Evolutionary conservation across 2,329 filamentous ascomycete species (phyloP), one percentile per base, ranked within the genome.

Genomic region (Colletotrichum godetiae): DNA sequence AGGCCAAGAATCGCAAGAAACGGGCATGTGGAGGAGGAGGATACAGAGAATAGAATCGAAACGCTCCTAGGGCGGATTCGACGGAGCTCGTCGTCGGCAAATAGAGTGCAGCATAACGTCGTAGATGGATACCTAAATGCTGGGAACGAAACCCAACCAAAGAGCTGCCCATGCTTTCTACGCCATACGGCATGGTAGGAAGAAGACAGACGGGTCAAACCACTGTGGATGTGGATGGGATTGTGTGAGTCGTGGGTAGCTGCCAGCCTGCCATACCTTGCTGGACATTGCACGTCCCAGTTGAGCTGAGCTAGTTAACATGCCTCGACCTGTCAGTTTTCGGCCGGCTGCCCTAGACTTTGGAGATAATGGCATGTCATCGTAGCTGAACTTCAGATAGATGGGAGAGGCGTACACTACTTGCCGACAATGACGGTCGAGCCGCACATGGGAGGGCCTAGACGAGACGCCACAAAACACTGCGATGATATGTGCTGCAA

Each of bases 261-360:
- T 53, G 62, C 19, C 31, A 55, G 27, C 27, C 27, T 29, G 27
- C 27, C 49, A 27, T 37, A 35, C 22, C 53, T 35, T 31, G 35
- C 55, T 35, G n/a, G 57, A 46, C 55, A 60, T 55, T n/a, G 46
- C 52, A 53, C 29, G 61, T 70, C 59, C 59, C 46, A 35, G 53
- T 37, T 35, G 67, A 65, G 29, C 60, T 19, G 53, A 59, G 56
- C 37, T 56, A 49, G 42, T 19, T 11, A 1, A 49, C 42, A 11
- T 49, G 42, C 42, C 12, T 19, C 42, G 42, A 46, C 59, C 53
- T 31, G 29, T 65, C 67, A 58, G 46, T 58, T 52, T 65, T 35
- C 24, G 67, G 46, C 68, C n/a, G 27, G 24, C 13, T 46, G 46
- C 68, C 42, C 29, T 71, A 53, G 46, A 31, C 27, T 42, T 42